Evolutionary conservation across 2,329 filamentous ascomycete genomes (phyloP).

Genomic region (Fusarium decemcellulare): DNA sequence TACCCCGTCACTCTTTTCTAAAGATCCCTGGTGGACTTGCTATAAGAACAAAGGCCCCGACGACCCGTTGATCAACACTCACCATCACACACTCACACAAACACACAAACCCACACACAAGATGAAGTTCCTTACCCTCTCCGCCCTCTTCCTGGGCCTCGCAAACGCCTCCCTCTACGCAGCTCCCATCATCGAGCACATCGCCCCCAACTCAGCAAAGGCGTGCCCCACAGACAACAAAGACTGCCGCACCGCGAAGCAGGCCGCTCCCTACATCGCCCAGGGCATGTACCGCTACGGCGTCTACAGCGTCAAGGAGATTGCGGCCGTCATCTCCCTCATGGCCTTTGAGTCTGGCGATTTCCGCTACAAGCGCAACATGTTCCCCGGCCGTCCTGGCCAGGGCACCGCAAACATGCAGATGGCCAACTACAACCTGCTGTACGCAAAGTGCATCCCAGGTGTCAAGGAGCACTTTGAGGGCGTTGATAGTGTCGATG

Average conservation of each 20-base stretch:
- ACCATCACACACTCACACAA: background rate
- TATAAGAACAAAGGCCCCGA: background rate
- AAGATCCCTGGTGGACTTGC: slow-evolving; percentile 27
- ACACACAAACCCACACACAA: slow-evolving; percentile 1
- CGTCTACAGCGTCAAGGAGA: slow-evolving; percentile 68
- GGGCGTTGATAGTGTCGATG: slow-evolving; percentile 45
- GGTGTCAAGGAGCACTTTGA: slow-evolving; percentile 54
- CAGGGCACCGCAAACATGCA: slow-evolving; percentile 79
- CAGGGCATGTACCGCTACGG: slow-evolving; percentile 70
- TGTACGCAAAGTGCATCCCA: slow-evolving; percentile 62
- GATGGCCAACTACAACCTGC: slow-evolving; percentile 58
- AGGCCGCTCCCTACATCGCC: slow-evolving; percentile 71
- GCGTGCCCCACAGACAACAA: slow-evolving; percentile 64
- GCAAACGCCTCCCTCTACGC: slow-evolving; percentile 43
- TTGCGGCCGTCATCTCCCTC: slow-evolving; percentile 79
- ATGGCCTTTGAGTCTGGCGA: slow-evolving; percentile 80
- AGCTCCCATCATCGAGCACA: slow-evolving; percentile 60
- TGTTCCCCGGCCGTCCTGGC: slow-evolving; percentile 68
- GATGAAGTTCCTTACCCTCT: slow-evolving; percentile 48
- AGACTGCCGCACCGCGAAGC: slow-evolving; percentile 77
- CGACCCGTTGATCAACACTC: background rate
- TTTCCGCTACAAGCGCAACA: slow-evolving; percentile 81
- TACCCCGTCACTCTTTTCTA: background rate
- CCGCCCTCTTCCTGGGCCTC: slow-evolving; percentile 35
- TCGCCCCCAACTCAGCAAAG: slow-evolving; percentile 68